Evolutionary conservation across 257 asterid species (phyloP), one percentile per base, ranked within the genome.

Genomic region (Striga asiatica): DNA sequence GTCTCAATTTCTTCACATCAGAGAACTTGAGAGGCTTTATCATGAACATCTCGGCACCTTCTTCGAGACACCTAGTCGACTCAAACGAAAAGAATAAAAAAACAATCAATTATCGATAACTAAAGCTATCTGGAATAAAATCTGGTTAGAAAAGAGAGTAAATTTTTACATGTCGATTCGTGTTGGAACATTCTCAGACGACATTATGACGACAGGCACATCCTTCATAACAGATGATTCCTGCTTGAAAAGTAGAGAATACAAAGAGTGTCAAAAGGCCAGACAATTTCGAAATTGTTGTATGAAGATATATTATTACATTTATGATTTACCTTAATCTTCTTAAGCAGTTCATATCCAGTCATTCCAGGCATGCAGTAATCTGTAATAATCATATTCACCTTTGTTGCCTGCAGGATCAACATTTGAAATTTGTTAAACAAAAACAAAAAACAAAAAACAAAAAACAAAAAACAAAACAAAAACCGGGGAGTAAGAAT

Each of bases 291-390:
- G n/a, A n/a, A n/a, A 0, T 35, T 12, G 11, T 37, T 8, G 13
- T 37, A 10, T 35, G 16, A 35, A 35, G n/a, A 2, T 11, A 27
- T 6, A 38, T 38, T 8, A 39, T 38, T 38, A 2, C 10, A 19
- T 48, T 49, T 22, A 12, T 49, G 1, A 1, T 23, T n/a, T 43
- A 81, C 92, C 87, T 82, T 82, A 50, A 82, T 79, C 65, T 79
- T 82, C 80, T 82, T 79, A 18, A 82, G 87, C 22, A 82, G 69
- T 46, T 82, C 92, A 28, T 76, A 82, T 37, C 92, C 92, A 2
- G 76, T 72, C 92, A 82, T 82, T 24, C 78, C 92, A 0, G 92
- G 92, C 92, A 82, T 82, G 69, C 87, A 78, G 49, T 82, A 79
- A 53, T 78, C 87, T 39, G 86, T 81, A 41, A 81, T 79, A 22